Base-by-base conservation (phyloP, 352 stramenopile species). In the Globisporangium nodosum region DNA sequence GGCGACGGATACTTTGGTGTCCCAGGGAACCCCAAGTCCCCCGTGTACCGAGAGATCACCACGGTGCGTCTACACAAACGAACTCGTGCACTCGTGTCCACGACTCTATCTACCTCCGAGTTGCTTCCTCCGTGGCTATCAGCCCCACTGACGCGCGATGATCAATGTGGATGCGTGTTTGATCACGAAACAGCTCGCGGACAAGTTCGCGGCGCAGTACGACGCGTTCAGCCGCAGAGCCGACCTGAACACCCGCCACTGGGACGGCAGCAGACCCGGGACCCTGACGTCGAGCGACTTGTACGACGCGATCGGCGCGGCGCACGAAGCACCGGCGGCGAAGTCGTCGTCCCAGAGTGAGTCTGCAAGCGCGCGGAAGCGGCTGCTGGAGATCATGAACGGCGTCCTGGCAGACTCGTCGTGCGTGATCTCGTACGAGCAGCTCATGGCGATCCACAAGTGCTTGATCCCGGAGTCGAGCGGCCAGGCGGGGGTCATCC, bases 301-400 rank as follows among this genome's bases (percentile, higher is more conserved):
- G 30, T 92, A 90, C 57, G 82, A 92, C 45, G 76, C 79, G 0
- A 86, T 92, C 31, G 82, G 82, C 1, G 69, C 71, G 18, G 68
- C 78, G 1, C 82, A 92, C 50, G 79, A 90, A 35, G 51, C 60
- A 0, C 65, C 67, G 3, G 52, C 47, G 21, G 46, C 49, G 20
- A 45, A 42, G 40, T 56, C 43, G 53, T 63, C 46, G 31, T 54
- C 65, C 3, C 30, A 51, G 60, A 30, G 5, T 52, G 0, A 49
- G 16, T 48, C 68, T 20, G 70, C 66, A 13, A 62, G 66, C n/a
- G 53, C 68, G n/a, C 65, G 72, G 1, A 76, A 75, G 45, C 60
- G 63, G 18, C 48, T 92, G 24, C 57, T 89, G 30, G 71, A 79
- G 39, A 70, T 82, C 24, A 78, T 92, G 42, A 90, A 88, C 65